Conservation (phyloP, 805 yeast species). For the Pichia rugopelliculosa region DNA sequence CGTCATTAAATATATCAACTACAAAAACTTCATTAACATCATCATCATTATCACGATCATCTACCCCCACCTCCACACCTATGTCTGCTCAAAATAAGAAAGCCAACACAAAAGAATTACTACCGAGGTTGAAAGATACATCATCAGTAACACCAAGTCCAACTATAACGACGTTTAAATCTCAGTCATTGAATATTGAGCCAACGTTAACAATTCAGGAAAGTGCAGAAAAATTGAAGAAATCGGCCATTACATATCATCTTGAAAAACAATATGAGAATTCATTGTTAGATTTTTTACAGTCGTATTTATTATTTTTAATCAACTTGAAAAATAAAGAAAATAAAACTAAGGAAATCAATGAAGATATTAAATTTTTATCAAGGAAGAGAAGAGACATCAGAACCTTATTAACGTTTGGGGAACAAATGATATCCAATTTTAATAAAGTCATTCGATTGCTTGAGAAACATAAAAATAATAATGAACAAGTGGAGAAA, state of each 20-base stretch:
- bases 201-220: slow-evolving; percentile 9
- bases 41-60: too few species aligned
- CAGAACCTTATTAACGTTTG: slow-evolving; percentile 1
- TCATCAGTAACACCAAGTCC: background rate
- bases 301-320: slow-evolving; percentile 22
- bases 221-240: slow-evolving; percentile 15
- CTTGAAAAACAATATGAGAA: slow-evolving; percentile 6
- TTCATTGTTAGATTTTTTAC: slow-evolving; percentile 20
- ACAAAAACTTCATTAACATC: background rate
- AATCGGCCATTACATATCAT: slow-evolving; percentile 11
- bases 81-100: background rate
- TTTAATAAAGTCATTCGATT: slow-evolving; percentile 8
- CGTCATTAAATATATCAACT: background rate
- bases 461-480: background rate
- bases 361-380: slow-evolving; percentile 11
- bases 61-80: background rate
- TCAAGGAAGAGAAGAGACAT: slow-evolving; percentile 8
- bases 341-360: background rate
- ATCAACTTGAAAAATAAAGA: slow-evolving; percentile 21
- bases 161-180: background rate
- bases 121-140: background rate
- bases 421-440: slow-evolving; percentile 16
- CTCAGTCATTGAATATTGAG: background rate
- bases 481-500: background rate
- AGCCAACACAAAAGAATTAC: background rate